These are phyloP conservation scores for Pythium coloratum DNA, from an alignment of 352 stramenopile species.

Conservation along the genomic window DNA sequence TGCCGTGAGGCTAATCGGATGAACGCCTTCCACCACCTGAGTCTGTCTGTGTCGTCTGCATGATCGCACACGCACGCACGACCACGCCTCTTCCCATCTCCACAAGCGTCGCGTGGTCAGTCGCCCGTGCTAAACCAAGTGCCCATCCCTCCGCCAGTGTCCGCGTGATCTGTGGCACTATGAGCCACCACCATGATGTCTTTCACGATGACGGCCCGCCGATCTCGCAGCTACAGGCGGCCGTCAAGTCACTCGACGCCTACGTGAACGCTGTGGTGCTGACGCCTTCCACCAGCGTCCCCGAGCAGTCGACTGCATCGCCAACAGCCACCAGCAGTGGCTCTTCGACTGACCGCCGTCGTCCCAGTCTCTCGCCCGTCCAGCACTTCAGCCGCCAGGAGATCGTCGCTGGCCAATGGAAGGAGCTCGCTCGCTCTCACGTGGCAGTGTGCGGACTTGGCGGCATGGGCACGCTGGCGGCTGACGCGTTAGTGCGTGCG, in stretches of 20 bases:
- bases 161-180: not conserved
- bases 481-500: conserved; percentile 35
- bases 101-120: conserved; percentile 1
- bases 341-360: not conserved
- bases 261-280: conserved; percentile 35
- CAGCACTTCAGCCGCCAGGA: conserved; percentile 35
- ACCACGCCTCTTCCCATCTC: conserved; percentile 1
- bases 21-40: not conserved
- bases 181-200: conserved; percentile 36
- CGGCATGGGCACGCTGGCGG: conserved; percentile 28
- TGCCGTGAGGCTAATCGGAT: not conserved
- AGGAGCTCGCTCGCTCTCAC: conserved; percentile 26
- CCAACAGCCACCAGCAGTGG: not conserved
- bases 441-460: conserved; percentile 38
- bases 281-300: not conserved
- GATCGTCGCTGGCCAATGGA: conserved; percentile 28
- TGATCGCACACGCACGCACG: not conserved
- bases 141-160: not conserved
- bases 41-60: not conserved
- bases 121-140: not conserved
- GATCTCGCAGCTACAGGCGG: conserved; percentile 41
- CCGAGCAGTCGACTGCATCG: not conserved
- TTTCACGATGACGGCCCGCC: conserved; percentile 47
- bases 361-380: conserved; percentile 20
- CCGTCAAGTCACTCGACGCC: conserved; percentile 36